These are phyloP conservation scores for Sclerotinia subarctica DNA, from an alignment of 2,329 filamentous ascomycete genomes.

Conservation along the genomic window DNA sequence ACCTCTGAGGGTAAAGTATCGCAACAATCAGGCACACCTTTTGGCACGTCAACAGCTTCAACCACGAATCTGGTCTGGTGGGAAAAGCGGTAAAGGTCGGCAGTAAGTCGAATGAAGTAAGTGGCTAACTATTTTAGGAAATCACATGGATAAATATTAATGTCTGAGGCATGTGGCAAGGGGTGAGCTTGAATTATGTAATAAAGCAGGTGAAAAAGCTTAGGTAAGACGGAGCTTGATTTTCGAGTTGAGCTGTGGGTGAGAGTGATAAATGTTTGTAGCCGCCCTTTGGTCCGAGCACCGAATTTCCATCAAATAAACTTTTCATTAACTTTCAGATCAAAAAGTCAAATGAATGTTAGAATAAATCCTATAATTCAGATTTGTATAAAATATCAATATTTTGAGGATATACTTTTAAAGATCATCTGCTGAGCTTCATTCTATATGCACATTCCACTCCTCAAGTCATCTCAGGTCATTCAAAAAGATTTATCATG, in stretches of 20 bases:
- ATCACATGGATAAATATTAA: too few species aligned
- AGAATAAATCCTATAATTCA: neutral
- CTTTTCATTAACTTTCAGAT: neutral
- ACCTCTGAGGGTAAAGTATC: neutral
- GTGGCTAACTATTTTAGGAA: neutral
- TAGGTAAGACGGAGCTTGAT: neutral
- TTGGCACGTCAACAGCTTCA: conserved; percentile 22
- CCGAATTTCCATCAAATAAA: neutral
- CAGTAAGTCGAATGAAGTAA: neutral
- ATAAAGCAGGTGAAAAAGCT: neutral
- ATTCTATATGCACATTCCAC: neutral
- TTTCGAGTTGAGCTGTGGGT: too few species aligned
- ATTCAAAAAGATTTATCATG: neutral
- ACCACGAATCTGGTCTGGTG: neutral
- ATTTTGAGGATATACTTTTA: conserved; percentile 6
- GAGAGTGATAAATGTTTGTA: too few species aligned
- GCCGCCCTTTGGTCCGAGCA: too few species aligned
- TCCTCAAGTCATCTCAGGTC: neutral
- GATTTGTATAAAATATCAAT: neutral
- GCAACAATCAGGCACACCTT: conserved; percentile 19
- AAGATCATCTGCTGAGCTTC: neutral
- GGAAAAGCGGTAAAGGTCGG: neutral
- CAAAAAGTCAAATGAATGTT: neutral
- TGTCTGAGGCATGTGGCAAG: neutral
- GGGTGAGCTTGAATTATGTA: too few species aligned